Evolutionary conservation across 331 rosid species (phyloP).

Genomic region (Acacia pycnantha): DNA sequence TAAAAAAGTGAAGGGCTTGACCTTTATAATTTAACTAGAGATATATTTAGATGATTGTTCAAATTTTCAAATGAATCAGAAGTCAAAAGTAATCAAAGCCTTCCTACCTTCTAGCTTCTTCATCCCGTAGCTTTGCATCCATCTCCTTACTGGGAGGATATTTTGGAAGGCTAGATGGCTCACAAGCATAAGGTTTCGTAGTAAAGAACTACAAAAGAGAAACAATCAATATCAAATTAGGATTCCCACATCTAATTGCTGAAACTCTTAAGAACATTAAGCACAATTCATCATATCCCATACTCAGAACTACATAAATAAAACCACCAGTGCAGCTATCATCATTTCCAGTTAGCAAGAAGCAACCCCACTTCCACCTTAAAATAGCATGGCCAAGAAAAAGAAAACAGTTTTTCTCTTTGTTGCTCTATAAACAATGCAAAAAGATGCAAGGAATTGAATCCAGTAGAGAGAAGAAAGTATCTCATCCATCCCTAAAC

Average conservation of each 20-base stretch:
- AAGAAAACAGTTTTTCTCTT: not conserved
- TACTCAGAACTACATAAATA: slow-evolving; percentile 6
- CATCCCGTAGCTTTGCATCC: slow-evolving; percentile 96
- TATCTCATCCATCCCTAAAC: not conserved
- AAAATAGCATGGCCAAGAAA: not conserved
- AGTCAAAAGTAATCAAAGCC: slow-evolving; percentile 26
- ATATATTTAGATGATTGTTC: not conserved
- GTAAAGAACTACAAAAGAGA: slow-evolving; percentile 79
- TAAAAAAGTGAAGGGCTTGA: not conserved
- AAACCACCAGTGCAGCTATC: not conserved
- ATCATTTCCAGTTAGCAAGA: not conserved
- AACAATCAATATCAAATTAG: slow-evolving; percentile 26
- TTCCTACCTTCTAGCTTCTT: slow-evolving; percentile 90
- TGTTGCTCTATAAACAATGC: not conserved
- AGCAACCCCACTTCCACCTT: not conserved
- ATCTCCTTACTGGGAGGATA: slow-evolving; percentile 99
- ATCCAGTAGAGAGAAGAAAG: not conserved
- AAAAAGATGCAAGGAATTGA: not conserved
- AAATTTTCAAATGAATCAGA: slow-evolving; percentile 3
- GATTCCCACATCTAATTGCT: slow-evolving; percentile 11
- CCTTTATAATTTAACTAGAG: not conserved
- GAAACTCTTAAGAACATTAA: not conserved
- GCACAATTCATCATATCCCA: slow-evolving; percentile 20
- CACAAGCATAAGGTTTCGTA: slow-evolving; percentile 91
- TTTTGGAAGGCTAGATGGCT: slow-evolving; percentile 95